A percentile compares a stretch with the other conserved stretches of the same genome.
phyloP scores from a whole-genome alignment of 2,329 filamentous ascomycete genomes.

The Sclerotinia subarctica region DNA sequence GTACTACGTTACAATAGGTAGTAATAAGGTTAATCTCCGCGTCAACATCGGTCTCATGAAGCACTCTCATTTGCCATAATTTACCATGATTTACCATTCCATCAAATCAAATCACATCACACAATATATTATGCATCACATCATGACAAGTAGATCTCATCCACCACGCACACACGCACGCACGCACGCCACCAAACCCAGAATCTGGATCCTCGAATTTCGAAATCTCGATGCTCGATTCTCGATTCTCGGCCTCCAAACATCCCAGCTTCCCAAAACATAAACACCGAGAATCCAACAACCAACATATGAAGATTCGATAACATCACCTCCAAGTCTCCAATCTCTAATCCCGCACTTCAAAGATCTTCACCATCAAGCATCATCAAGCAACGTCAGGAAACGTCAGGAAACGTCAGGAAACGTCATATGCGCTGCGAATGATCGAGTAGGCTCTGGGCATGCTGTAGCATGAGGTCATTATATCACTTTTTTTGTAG shows the following conservation, averaged over 20 bases:
- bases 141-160: background rate
- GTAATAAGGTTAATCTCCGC: slow-evolving; percentile 11
- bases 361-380: background rate
- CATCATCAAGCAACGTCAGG: too few relatives aligned
- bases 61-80: background rate
- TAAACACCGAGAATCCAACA: too few relatives aligned
- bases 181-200: background rate
- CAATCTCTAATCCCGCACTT: background rate
- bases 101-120: background rate
- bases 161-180: too few relatives aligned
- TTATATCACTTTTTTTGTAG: background rate
- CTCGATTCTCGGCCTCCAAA: background rate
- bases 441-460: background rate
- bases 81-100: background rate
- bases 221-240: background rate
- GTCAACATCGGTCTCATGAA: background rate
- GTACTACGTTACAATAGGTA: background rate
- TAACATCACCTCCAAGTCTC: background rate
- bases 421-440: background rate
- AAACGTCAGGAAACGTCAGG: background rate
- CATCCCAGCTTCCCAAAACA: background rate
- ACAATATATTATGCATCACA: background rate
- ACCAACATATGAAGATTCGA: too few relatives aligned
- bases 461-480: background rate
- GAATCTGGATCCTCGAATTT: background rate